A percentile compares a stretch with the other conserved stretches of the same genome.
These are phyloP conservation scores for Cudoniella acicularis DNA, from an alignment of 495 filamentous ascomycete genomes.

Conservation along the genomic window DNA sequence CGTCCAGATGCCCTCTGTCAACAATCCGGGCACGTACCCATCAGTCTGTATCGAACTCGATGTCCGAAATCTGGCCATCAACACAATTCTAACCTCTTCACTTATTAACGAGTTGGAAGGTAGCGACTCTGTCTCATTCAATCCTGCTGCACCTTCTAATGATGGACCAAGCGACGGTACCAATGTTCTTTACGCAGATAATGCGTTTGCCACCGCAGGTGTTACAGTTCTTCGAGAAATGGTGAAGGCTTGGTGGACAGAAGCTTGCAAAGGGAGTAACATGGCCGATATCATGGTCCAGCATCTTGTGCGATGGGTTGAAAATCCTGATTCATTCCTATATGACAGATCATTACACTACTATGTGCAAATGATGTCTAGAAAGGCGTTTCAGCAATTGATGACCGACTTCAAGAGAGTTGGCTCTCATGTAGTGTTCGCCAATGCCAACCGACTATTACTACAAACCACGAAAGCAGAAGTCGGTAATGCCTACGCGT, in stretches of 20 bases:
- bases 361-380: conserved; percentile 97
- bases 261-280: conserved; percentile 82
- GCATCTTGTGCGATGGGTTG: conserved; percentile 95
- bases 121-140: conserved; percentile 72
- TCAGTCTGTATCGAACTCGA: conserved; percentile 97
- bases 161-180: conserved; percentile 53
- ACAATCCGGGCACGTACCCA: conserved; percentile 87
- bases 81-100: conserved; percentile 94
- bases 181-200: conserved; percentile 79
- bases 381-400: conserved; percentile 91
- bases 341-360: conserved; percentile 96
- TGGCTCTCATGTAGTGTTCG: conserved; percentile 89
- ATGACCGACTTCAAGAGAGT: conserved; percentile 97
- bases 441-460: conserved; percentile 80
- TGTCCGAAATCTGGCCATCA: conserved; percentile 92
- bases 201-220: conserved; percentile 87
- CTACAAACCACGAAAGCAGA: conserved; percentile 96
- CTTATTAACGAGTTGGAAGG: conserved; percentile 98
- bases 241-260: conserved; percentile 97
- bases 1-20: conserved; percentile 92
- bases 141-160: conserved; percentile 66
- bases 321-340: conserved; percentile 84
- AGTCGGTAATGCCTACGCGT: conserved; percentile 95
- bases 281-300: conserved; percentile 99
- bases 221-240: conserved; percentile 90